These are phyloP conservation scores for Sugiyamaella mastotermitis DNA, from an alignment of 805 yeast genomes.

Conservation along the genomic window DNA sequence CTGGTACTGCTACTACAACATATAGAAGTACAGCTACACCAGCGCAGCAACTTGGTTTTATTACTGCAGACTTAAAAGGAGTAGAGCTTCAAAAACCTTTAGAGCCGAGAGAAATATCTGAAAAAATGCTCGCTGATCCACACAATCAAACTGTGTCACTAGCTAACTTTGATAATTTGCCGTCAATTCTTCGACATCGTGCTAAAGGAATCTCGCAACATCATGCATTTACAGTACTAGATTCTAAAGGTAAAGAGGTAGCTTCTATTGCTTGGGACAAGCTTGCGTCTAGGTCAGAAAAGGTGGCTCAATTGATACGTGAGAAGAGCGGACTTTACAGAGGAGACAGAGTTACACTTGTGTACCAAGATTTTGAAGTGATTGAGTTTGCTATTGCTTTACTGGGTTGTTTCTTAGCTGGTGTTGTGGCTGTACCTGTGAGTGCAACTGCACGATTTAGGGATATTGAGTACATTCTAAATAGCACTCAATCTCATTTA, in stretches of 20 bases:
- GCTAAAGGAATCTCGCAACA: constrained; percentile 61
- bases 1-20: constrained; percentile 3
- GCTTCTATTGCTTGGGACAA: constrained; percentile 84
- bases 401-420: constrained; percentile 88
- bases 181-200: constrained; percentile 66
- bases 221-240: constrained; percentile 66
- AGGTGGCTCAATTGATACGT: constrained; percentile 75
- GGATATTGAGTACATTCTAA: constrained; percentile 69
- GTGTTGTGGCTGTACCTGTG: constrained; percentile 91
- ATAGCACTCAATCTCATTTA: constrained; percentile 66
- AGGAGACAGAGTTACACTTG: constrained; percentile 76
- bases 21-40: constrained; percentile 13
- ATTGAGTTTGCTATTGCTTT: constrained; percentile 81
- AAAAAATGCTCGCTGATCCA: constrained; percentile 32
- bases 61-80: constrained; percentile 6
- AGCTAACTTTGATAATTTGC: constrained; percentile 50
- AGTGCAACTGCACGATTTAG: constrained; percentile 62
- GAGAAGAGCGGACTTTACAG: constrained; percentile 68
- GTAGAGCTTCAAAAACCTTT: constrained; percentile 49
- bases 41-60: constrained; percentile 10
- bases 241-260: constrained; percentile 74
- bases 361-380: constrained; percentile 79
- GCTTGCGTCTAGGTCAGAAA: constrained; percentile 73
- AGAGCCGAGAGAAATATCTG: constrained; percentile 49
- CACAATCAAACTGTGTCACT: constrained; percentile 27